Percentiles rank a stretch among this genome's conserved stretches.
Conservation (phyloP, 192 early-diverging fungal genomes). For the Podila horticola region DNA sequence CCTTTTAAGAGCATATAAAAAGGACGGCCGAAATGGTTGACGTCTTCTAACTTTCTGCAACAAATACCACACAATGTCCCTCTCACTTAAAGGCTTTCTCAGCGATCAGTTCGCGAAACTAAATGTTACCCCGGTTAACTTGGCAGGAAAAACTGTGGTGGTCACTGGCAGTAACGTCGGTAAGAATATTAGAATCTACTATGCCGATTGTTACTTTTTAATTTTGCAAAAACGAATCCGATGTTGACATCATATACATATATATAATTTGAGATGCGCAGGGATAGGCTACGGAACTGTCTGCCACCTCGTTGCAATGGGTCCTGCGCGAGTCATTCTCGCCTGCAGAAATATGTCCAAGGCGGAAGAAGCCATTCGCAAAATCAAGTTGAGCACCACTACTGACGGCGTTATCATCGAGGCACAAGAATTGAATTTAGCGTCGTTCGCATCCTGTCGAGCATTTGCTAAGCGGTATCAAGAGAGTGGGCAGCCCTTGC, state of each 20-base stretch:
- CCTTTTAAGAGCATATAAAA: neutral
- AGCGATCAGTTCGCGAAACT: neutral
- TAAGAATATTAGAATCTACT: neutral
- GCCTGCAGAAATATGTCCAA: slow-evolving; percentile 31
- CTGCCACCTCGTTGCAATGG: slow-evolving; percentile 21
- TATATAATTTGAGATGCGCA: neutral
- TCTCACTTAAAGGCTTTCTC: neutral
- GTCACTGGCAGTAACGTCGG: slow-evolving; percentile 43
- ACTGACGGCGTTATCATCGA: slow-evolving; percentile 18
- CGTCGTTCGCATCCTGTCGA: slow-evolving; percentile 51
- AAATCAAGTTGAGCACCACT: neutral
- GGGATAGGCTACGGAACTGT: slow-evolving; percentile 41
- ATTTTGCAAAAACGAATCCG: neutral
- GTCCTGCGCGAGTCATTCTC: slow-evolving; percentile 22
- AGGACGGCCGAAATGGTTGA: too few species aligned
- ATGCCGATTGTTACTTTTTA: neutral
- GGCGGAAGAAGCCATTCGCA: slow-evolving; percentile 18
- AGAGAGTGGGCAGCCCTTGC: slow-evolving; percentile 36
- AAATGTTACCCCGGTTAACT: slow-evolving; percentile 2
- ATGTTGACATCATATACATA: neutral
- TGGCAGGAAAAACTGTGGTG: slow-evolving; percentile 29
- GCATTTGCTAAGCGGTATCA: slow-evolving; percentile 50
- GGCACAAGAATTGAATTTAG: slow-evolving; percentile 33
- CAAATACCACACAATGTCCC: neutral
- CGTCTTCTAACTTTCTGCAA: neutral